phyloP scores from a whole-genome alignment of 1,284 basidiomycete species.

The Phellinidium pouzarii region DNA sequence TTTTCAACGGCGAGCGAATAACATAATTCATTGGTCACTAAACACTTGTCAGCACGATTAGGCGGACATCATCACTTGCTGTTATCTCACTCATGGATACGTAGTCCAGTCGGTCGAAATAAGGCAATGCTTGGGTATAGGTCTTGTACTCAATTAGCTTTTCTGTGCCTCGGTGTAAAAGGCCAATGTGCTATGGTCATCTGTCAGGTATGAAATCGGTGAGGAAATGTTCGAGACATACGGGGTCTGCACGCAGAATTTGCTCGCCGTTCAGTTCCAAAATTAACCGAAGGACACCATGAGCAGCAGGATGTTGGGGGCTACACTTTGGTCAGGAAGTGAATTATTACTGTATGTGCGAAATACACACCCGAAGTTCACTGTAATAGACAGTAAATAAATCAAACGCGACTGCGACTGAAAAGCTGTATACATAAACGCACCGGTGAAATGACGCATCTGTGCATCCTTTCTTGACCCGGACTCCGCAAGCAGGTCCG shows the following conservation, averaged over 20 bases:
- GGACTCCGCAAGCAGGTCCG: slow-evolving; percentile 73
- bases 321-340: slow-evolving; percentile 31
- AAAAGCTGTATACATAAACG: slow-evolving; percentile 9
- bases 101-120: slow-evolving; percentile 99
- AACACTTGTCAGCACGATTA: neutral
- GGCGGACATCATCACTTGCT: neutral
- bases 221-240: slow-evolving; percentile 32
- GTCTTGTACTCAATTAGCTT: slow-evolving; percentile 99
- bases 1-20: slow-evolving; percentile 98
- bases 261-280: slow-evolving; percentile 97
- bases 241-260: slow-evolving; percentile 86
- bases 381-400: slow-evolving; percentile 33
- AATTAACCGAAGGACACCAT: slow-evolving; percentile 97
- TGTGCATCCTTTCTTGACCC: slow-evolving; percentile 70
- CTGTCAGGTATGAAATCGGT: neutral
- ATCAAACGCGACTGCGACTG: slow-evolving; percentile 5
- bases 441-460: slow-evolving; percentile 89
- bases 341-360: neutral
- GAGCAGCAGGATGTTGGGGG: slow-evolving; percentile 97
- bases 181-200: slow-evolving; percentile 75
- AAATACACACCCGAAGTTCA: slow-evolving; percentile 77
- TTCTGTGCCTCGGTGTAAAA: slow-evolving; percentile 96
- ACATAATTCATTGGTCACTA: slow-evolving; percentile 95
- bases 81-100: slow-evolving; percentile 89
- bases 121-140: slow-evolving; percentile 96